phyloP scores from a whole-genome alignment of 2,329 filamentous ascomycete genomes.

The Cytospora schulzeri region DNA sequence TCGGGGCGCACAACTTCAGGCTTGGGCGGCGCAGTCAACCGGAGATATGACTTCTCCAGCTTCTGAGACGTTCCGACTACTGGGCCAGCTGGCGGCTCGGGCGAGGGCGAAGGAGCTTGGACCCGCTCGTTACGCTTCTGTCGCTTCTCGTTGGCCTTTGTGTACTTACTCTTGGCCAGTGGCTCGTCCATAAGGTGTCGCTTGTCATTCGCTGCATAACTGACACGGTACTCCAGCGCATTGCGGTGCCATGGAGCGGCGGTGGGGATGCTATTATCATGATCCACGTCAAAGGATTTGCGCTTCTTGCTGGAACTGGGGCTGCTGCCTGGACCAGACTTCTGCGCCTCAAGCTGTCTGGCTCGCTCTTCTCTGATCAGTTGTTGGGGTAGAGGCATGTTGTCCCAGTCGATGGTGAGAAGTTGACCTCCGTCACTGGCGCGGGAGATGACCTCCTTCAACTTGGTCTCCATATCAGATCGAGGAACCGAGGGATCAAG shows the following conservation, averaged over 20 bases:
- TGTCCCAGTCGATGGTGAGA: constrained; percentile 78
- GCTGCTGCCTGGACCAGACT: constrained; percentile 22
- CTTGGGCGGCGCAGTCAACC: constrained; percentile 86
- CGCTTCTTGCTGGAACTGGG: constrained; percentile 64
- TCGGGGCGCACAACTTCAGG: constrained; percentile 87
- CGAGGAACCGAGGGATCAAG: constrained; percentile 63
- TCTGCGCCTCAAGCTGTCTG: constrained; percentile 28
- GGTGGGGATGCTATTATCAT: constrained; percentile 50
- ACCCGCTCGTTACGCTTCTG: constrained; percentile 71
- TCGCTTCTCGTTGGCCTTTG: constrained; percentile 83
- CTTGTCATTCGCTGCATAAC: constrained; percentile 57
- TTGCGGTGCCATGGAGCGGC: constrained; percentile 68
- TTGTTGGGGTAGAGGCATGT: constrained; percentile 80
- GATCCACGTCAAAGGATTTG: constrained; percentile 71
- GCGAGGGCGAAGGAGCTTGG: constrained; percentile 64
- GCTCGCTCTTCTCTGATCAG: constrained; percentile 73
- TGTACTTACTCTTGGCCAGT: constrained; percentile 75
- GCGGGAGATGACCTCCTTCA: constrained; percentile 82
- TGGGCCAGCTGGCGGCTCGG: constrained; percentile 64
- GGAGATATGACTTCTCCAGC: constrained; percentile 92
- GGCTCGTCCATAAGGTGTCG: constrained; percentile 44
- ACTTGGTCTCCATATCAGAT: constrained; percentile 76
- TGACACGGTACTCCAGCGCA: constrained; percentile 75
- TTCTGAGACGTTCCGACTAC: constrained; percentile 82
- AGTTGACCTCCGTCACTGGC: constrained; percentile 76